These are phyloP conservation scores for Lentinula lateritia DNA, from an alignment of 768 basidiomycete genomes.

Conservation along the genomic window DNA sequence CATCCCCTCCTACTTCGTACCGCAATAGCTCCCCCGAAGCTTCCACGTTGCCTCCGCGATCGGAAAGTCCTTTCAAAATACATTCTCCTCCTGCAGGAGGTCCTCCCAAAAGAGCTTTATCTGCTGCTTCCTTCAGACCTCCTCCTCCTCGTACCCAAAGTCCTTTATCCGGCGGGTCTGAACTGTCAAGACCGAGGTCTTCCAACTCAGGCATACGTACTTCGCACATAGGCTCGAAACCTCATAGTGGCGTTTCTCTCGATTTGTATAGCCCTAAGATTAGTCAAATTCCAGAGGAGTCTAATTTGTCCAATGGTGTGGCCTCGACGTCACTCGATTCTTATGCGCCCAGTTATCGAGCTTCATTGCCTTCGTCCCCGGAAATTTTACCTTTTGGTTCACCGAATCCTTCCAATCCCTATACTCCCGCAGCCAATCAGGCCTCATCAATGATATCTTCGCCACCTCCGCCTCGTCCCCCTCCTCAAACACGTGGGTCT, in stretches of 20 bases:
- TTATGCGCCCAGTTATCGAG: not conserved
- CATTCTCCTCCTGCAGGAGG: not conserved
- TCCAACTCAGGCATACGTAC: constrained; percentile 2
- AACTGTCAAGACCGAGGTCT: constrained; percentile 3
- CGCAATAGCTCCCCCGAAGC: not conserved
- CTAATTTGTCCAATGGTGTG: not conserved
- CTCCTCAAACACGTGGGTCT: not conserved
- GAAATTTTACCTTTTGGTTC: too few relatives aligned
- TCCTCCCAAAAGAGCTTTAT: constrained; percentile 4
- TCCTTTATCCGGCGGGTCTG: not conserved
- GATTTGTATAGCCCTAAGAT: not conserved
- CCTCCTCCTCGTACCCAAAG: constrained; percentile 3
- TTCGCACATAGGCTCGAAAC: not conserved
- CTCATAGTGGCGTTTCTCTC: not conserved
- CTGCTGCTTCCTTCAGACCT: constrained; percentile 1
- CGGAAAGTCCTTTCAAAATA: not conserved
- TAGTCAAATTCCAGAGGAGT: not conserved
- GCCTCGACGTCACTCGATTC: not conserved
- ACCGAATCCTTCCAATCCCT: not conserved
- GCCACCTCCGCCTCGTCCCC: not conserved
- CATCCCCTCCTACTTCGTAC: not conserved
- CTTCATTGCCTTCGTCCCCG: not conserved
- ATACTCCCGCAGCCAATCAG: not conserved
- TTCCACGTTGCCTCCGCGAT: not conserved
- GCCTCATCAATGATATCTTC: not conserved